These are phyloP conservation scores for Penicillium canariense DNA, from an alignment of 495 filamentous ascomycete species.

Conservation along the genomic window DNA sequence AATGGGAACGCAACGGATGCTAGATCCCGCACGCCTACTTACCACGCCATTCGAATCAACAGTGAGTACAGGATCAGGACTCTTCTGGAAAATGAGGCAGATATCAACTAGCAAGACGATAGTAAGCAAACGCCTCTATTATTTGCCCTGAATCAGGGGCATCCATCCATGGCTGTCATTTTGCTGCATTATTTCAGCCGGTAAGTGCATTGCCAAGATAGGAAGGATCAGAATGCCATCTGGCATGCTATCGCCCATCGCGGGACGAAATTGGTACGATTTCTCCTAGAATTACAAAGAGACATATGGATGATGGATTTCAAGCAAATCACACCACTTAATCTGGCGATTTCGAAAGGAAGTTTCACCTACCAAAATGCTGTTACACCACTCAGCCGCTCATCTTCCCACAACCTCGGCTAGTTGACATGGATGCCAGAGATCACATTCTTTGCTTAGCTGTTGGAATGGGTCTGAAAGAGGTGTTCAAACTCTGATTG, in stretches of 20 bases:
- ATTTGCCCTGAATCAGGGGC: not conserved
- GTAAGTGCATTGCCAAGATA: not conserved
- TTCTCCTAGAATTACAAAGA: not conserved
- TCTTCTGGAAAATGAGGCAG: not conserved
- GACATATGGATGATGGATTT: not conserved
- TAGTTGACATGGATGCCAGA: not conserved
- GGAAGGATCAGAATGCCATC: not conserved
- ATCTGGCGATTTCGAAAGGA: not conserved
- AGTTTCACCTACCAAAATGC: not conserved
- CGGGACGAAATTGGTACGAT: not conserved
- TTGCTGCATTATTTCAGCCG: not conserved
- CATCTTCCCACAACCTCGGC: not conserved
- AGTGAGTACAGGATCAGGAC: not conserved
- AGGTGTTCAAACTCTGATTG: not conserved
- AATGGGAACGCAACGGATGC: not conserved
- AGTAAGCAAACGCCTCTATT: not conserved
- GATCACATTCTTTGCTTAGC: not conserved
- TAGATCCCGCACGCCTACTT: not conserved
- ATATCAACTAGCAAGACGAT: not conserved
- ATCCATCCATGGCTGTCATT: not conserved
- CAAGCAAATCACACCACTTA: not conserved
- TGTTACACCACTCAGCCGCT: not conserved
- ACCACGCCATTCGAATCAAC: not conserved
- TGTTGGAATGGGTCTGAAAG: not conserved
- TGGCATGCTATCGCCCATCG: not conserved